phyloP scores from a whole-genome alignment of 2,329 filamentous ascomycete genomes.

The Mariannaea elegans region DNA sequence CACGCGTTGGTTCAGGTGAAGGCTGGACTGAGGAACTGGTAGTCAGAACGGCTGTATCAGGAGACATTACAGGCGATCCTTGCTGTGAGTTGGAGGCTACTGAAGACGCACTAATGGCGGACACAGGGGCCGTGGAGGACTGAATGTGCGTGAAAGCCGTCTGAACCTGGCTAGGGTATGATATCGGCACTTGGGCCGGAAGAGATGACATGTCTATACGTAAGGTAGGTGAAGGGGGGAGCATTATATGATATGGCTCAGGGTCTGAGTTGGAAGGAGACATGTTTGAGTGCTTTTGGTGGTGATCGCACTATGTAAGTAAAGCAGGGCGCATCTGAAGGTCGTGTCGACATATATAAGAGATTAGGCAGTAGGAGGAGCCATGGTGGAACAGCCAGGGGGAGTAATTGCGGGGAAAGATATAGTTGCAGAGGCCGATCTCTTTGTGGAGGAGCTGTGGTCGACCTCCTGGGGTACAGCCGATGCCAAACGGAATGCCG shows the following conservation, averaged over 20 bases:
- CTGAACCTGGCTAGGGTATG: constrained; percentile 58
- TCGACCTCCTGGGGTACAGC: constrained; percentile 38
- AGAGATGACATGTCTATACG: constrained; percentile 55
- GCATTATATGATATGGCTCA: constrained; percentile 35
- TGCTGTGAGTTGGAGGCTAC: constrained; percentile 64
- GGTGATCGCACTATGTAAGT: constrained; percentile 36
- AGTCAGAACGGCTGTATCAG: constrained; percentile 61
- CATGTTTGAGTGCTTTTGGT: constrained; percentile 33
- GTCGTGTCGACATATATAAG: constrained; percentile 51
- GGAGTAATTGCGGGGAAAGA: constrained; percentile 40
- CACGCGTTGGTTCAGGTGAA: constrained; percentile 71
- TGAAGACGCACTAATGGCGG: constrained; percentile 65
- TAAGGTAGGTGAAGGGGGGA: constrained; percentile 29
- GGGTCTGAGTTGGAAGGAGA: constrained; percentile 38
- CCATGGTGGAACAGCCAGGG: constrained; percentile 46
- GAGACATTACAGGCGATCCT: constrained; percentile 66
- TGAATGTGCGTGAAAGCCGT: constrained; percentile 54
- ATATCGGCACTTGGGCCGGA: constrained; percentile 50
- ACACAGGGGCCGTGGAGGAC: constrained; percentile 54
- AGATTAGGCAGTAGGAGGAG: constrained; percentile 43
- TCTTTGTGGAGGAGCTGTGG: constrained; percentile 34
- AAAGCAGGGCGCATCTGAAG: constrained; percentile 40
- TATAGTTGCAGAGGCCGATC: constrained; percentile 37
- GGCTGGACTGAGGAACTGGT: constrained; percentile 71
- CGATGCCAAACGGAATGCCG: constrained; percentile 27